phyloP scores from a whole-genome alignment of 2,329 filamentous ascomycete genomes.

The Cytospora paraplurivora region DNA sequence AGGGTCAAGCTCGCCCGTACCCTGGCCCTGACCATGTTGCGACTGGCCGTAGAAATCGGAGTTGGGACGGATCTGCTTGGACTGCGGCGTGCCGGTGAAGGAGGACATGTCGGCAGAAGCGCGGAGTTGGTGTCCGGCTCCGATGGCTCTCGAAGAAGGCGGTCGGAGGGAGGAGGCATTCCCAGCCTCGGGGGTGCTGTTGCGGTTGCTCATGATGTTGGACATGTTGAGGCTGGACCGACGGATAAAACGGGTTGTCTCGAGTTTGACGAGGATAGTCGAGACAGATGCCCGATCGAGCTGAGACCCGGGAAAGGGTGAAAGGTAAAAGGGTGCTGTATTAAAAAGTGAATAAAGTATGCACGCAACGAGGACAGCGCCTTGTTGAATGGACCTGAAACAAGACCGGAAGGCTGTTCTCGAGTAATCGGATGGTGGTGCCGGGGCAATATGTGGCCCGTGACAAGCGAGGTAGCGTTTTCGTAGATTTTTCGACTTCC shows the following conservation, averaged over 20 bases:
- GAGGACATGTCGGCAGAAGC: slow-evolving; percentile 95
- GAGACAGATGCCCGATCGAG: slow-evolving; percentile 26
- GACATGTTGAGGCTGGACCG: slow-evolving; percentile 58
- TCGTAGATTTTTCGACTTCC: slow-evolving; percentile 38
- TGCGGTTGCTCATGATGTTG: slow-evolving; percentile 80
- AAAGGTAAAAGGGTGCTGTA: slow-evolving; percentile 28
- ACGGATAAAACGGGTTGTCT: slow-evolving; percentile 14
- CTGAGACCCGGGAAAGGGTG: slow-evolving; percentile 22
- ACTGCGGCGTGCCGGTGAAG: slow-evolving; percentile 66
- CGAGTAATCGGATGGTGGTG: slow-evolving; percentile 30
- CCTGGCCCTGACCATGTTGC: slow-evolving; percentile 68
- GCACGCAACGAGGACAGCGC: slow-evolving; percentile 28
- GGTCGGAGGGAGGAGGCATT: slow-evolving; percentile 81
- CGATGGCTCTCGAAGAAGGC: slow-evolving; percentile 75
- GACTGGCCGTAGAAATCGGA: slow-evolving; percentile 91
- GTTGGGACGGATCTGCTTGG: slow-evolving; percentile 82
- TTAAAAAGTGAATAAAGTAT: slow-evolving; percentile 30
- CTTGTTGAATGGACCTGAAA: slow-evolving; percentile 41
- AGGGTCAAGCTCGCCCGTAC: slow-evolving; percentile 72
- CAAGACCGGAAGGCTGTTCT: slow-evolving; percentile 37
- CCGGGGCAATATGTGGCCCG: slow-evolving; percentile 39
- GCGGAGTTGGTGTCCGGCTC: slow-evolving; percentile 81
- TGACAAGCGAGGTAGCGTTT: slow-evolving; percentile 39
- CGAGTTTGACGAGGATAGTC: slow-evolving; percentile 24
- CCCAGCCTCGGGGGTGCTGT: slow-evolving; percentile 92